Conservation (phyloP, 2,329 filamentous ascomycete genomes). For the Ascochyta pisi region DNA sequence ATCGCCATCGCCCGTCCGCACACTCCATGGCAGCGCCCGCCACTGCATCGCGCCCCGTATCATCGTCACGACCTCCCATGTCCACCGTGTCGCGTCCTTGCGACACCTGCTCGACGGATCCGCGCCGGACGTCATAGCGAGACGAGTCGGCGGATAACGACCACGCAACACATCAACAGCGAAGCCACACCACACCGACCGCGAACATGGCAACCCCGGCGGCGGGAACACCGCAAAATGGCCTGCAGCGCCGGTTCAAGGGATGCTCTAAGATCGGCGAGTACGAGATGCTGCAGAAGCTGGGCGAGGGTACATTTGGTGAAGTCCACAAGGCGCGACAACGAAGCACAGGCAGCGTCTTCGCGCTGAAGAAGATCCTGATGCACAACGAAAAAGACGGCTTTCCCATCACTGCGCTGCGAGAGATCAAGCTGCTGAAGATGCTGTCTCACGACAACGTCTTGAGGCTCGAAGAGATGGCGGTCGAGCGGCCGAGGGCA, state of each 20-base stretch:
- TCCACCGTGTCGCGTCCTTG: slow-evolving; percentile 18
- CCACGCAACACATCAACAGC: not conserved
- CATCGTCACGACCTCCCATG: slow-evolving; percentile 16
- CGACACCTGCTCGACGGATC: slow-evolving; percentile 15
- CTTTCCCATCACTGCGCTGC: slow-evolving; percentile 97
- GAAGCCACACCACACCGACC: not conserved
- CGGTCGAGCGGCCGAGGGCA: slow-evolving; percentile 75
- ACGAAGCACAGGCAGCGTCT: slow-evolving; percentile 73
- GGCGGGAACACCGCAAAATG: slow-evolving; percentile 54
- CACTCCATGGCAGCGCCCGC: slow-evolving; percentile 32
- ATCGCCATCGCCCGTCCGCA: not conserved
- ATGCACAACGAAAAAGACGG: slow-evolving; percentile 99
- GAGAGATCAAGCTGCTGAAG: slow-evolving; percentile 97
- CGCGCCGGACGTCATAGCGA: slow-evolving; percentile 28
- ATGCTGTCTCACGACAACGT: slow-evolving; percentile 91
- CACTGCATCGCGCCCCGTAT: slow-evolving; percentile 18
- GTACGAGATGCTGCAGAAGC: slow-evolving; percentile 80
- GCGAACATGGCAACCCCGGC: slow-evolving; percentile 8
- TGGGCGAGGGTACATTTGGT: slow-evolving; percentile 95
- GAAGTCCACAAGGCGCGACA: slow-evolving; percentile 92
- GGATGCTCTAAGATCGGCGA: slow-evolving; percentile 85
- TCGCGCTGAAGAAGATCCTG: slow-evolving; percentile 97
- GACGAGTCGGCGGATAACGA: slow-evolving; percentile 3
- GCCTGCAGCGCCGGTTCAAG: slow-evolving; percentile 67
- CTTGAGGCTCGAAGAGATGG: slow-evolving; percentile 91